A percentile compares a stretch with the other conserved stretches of the same genome.
Evolutionary conservation across 2,329 filamentous ascomycete species (phyloP).

Genomic region (Herpotrichia juniperi): DNA sequence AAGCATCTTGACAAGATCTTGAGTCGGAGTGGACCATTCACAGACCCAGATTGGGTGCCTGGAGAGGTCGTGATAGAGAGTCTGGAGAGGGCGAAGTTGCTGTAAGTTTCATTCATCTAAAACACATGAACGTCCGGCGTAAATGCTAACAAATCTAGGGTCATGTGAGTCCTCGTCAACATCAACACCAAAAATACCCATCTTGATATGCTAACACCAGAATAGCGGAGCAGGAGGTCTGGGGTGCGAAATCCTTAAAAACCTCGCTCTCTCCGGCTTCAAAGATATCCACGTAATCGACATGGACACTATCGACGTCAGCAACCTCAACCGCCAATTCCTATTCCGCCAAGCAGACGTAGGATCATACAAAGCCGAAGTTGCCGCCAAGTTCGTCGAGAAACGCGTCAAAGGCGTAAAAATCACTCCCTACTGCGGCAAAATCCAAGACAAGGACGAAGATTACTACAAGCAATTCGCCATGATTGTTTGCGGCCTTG

Average conservation of each 20-base stretch:
- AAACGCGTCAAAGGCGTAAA: constrained; percentile 85
- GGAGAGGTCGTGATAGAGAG: constrained; percentile 55
- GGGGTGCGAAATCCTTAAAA: constrained; percentile 96
- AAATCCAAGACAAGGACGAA: constrained; percentile 96
- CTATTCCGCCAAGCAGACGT: constrained; percentile 92
- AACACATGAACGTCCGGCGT: neutral
- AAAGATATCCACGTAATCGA: constrained; percentile 98
- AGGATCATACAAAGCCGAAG: constrained; percentile 90
- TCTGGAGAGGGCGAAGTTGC: constrained; percentile 55
- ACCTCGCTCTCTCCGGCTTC: constrained; percentile 93
- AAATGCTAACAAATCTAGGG: constrained; percentile 34
- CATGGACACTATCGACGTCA: constrained; percentile 99
- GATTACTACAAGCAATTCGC: constrained; percentile 98
- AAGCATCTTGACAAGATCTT: constrained; percentile 83
- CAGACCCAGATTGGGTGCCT: constrained; percentile 65
- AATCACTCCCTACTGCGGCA: constrained; percentile 92
- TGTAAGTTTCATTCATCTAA: constrained; percentile 60
- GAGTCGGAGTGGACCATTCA: constrained; percentile 78
- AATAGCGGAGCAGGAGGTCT: constrained; percentile 91
- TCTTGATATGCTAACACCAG: too few species aligned
- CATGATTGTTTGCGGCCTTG: constrained; percentile 89
- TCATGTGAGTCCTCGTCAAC: constrained; percentile 50
- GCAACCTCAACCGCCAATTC: constrained; percentile 96
- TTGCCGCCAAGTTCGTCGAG: constrained; percentile 91
- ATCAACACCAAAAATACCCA: too few species aligned